Percentiles rank a stretch among this genome's conserved stretches.
These are phyloP conservation scores for Neurospora sp. DNA, from an alignment of 495 filamentous ascomycete species.

Conservation along the genomic window DNA sequence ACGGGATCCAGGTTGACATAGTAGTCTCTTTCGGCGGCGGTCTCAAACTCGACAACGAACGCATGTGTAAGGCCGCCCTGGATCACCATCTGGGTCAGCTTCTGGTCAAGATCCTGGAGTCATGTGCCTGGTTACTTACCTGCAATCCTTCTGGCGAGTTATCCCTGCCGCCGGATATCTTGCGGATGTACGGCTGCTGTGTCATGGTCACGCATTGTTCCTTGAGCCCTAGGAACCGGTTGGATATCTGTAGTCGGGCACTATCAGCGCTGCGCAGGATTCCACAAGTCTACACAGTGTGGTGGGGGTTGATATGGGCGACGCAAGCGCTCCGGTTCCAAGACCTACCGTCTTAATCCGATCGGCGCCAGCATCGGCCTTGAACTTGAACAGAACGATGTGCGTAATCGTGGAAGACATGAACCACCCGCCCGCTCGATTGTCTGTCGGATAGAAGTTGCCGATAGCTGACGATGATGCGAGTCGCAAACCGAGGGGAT, in stretches of 20 bases:
- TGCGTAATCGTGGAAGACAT: conserved; percentile 33
- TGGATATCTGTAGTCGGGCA: conserved; percentile 11
- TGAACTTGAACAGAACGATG: conserved; percentile 54
- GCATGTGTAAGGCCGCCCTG: conserved; percentile 49
- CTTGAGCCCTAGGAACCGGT: conserved; percentile 25
- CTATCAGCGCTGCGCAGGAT: background rate
- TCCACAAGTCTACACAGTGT: background rate
- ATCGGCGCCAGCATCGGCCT: conserved; percentile 28
- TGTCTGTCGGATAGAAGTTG: background rate
- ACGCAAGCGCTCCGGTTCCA: background rate
- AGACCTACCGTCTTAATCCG: conserved; percentile 41
- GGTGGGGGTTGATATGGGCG: background rate
- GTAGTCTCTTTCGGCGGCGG: conserved; percentile 44
- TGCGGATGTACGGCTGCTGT: conserved; percentile 48
- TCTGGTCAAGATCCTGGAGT: background rate
- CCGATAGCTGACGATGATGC: conserved; percentile 2
- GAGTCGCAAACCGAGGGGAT: conserved; percentile 11
- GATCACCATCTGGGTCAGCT: conserved; percentile 1
- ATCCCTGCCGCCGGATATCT: conserved; percentile 49
- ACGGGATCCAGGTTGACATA: conserved; percentile 41
- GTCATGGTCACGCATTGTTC: conserved; percentile 37
- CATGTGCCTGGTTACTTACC: conserved; percentile 27
- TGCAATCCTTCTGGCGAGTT: conserved; percentile 55
- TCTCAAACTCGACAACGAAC: conserved; percentile 55
- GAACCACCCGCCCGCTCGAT: background rate